These are phyloP conservation scores for Kondoa subrosea DNA, from an alignment of 768 basidiomycete genomes.

Conservation along the genomic window DNA sequence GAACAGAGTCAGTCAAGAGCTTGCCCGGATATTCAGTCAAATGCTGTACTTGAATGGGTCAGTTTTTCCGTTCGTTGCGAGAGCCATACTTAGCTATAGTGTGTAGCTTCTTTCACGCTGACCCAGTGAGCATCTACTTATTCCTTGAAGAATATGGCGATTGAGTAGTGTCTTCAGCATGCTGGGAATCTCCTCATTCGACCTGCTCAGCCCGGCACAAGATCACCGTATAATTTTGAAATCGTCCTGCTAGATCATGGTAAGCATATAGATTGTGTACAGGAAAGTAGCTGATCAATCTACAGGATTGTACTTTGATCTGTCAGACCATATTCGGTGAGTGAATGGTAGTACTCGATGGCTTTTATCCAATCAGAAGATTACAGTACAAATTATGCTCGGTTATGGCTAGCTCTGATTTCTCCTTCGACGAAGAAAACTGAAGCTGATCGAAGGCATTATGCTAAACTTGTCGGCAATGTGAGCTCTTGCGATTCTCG, in stretches of 20 bases:
- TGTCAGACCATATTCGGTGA: constrained; percentile 54
- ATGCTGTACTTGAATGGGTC: constrained; percentile 67
- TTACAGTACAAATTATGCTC: constrained; percentile 45
- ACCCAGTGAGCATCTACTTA: constrained; percentile 14
- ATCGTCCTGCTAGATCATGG: constrained; percentile 85
- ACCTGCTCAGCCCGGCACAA: constrained; percentile 39
- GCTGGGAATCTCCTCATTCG: constrained; percentile 80
- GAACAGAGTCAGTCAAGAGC: constrained; percentile 79
- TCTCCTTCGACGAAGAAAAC: constrained; percentile 50
- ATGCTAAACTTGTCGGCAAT: constrained; percentile 65
- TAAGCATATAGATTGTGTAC: constrained; percentile 21
- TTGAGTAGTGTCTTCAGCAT: constrained; percentile 22
- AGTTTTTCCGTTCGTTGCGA: not conserved
- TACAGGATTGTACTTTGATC: constrained; percentile 63
- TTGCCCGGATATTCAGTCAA: constrained; percentile 72
- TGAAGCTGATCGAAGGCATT: constrained; percentile 56
- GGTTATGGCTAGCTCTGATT: constrained; percentile 69
- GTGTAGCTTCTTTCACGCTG: constrained; percentile 20
- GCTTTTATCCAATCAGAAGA: not conserved
- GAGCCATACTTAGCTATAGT: not conserved
- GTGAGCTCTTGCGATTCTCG: constrained; percentile 68
- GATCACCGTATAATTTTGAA: constrained; percentile 85
- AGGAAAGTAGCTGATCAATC: not conserved
- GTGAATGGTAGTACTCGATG: not conserved
- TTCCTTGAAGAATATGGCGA: not conserved